These are phyloP conservation scores for Ascoidea rubescens DNA, from an alignment of 805 yeast species.

Conservation along the genomic window DNA sequence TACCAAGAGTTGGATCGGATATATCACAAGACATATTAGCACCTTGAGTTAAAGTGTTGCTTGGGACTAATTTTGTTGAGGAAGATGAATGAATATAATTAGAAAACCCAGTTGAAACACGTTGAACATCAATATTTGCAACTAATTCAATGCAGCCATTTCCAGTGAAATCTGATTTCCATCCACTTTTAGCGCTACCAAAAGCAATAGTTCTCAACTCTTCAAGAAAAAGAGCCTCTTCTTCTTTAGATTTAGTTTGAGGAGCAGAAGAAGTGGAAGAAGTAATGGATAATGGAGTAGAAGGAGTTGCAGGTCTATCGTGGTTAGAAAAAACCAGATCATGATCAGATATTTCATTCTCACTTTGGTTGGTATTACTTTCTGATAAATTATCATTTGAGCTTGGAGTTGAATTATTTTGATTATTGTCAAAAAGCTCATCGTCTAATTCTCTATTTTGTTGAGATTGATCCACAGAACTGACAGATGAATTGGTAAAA, in stretches of 20 bases:
- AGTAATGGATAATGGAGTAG: not conserved
- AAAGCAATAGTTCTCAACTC: conserved; percentile 60
- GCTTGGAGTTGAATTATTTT: not conserved
- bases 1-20: conserved; percentile 68
- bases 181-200: conserved; percentile 80
- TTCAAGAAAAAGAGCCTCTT: conserved; percentile 42
- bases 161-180: conserved; percentile 85
- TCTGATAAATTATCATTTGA: not conserved
- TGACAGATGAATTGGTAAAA: not conserved
- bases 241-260: conserved; percentile 16
- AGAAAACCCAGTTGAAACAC: conserved; percentile 38
- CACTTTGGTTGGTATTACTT: not conserved
- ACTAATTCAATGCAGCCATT: conserved; percentile 71
- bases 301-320: not conserved
- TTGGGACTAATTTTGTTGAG: conserved; percentile 20
- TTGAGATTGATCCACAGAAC: not conserved
- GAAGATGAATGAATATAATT: conserved; percentile 31
- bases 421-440: not conserved
- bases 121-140: conserved; percentile 51
- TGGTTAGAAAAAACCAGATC: not conserved
- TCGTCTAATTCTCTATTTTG: not conserved
- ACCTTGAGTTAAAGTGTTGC: conserved; percentile 16
- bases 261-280: not conserved
- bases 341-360: not conserved
- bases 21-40: conserved; percentile 67